Evolutionary conservation across 306 rosid genomes (phyloP).

Genomic region (Prunus kanzakura): DNA sequence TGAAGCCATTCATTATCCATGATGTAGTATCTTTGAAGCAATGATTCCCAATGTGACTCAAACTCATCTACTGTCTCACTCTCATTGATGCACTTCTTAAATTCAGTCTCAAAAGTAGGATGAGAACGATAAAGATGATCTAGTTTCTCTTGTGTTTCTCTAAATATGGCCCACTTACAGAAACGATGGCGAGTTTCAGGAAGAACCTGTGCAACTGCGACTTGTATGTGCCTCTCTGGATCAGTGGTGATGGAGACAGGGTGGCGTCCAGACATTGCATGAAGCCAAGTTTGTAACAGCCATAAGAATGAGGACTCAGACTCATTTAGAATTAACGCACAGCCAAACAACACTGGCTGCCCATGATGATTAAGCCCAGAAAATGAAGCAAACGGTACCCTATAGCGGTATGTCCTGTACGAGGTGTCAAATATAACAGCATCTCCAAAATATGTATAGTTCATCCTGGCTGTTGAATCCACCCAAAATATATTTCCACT

Average conservation of each 20-base stretch:
- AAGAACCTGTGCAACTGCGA: conserved; percentile 63
- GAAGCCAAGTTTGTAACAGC: conserved; percentile 78
- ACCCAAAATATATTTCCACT: conserved; percentile 80
- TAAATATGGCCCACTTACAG: conserved; percentile 60
- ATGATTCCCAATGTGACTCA: conserved; percentile 73
- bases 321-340: conserved; percentile 63
- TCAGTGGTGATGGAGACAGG: conserved; percentile 80
- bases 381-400: conserved; percentile 67
- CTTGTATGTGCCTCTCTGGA: conserved; percentile 61
- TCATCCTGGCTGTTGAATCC: conserved; percentile 59
- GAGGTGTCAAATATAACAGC: conserved; percentile 70
- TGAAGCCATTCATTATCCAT: conserved; percentile 90
- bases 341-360: conserved; percentile 74
- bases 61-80: conserved; percentile 63
- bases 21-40: conserved; percentile 56
- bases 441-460: conserved; percentile 79
- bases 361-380: conserved; percentile 83
- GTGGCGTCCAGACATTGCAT: conserved; percentile 63
- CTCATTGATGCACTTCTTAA: conserved; percentile 58
- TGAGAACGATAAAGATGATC: conserved; percentile 57
- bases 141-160: conserved; percentile 60
- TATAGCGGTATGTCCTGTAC: conserved; percentile 46
- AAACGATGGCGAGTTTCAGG: conserved; percentile 70
- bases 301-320: conserved; percentile 65
- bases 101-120: conserved; percentile 58